phyloP scores from a whole-genome alignment of 2,329 filamentous ascomycete genomes.

The Camillea tinctor region DNA sequence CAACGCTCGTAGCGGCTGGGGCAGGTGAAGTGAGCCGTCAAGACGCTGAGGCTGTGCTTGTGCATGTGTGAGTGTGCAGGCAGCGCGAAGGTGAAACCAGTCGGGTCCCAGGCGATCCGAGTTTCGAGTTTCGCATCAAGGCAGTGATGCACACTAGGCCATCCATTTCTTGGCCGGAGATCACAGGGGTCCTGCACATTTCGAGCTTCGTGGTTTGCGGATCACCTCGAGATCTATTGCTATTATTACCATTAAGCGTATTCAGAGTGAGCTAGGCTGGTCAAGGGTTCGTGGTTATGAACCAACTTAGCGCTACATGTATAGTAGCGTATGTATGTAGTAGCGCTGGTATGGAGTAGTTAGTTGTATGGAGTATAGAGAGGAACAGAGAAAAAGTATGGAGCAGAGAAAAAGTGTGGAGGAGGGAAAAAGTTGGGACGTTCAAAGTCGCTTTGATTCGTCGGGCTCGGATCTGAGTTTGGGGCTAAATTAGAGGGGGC shows the following conservation, averaged over 20 bases:
- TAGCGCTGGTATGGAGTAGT: too few species aligned
- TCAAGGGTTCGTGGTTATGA: not conserved
- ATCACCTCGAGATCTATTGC: not conserved
- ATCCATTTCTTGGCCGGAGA: not conserved
- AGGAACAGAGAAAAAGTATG: not conserved
- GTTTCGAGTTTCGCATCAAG: conserved; percentile 11
- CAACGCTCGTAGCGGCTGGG: not conserved
- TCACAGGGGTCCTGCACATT: not conserved
- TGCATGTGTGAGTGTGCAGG: conserved; percentile 6
- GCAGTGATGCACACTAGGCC: conserved; percentile 2
- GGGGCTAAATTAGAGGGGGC: not conserved
- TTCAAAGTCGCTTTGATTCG: not conserved
- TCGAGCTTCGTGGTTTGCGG: not conserved
- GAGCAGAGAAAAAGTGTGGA: not conserved
- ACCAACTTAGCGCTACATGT: too few species aligned
- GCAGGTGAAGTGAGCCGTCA: not conserved
- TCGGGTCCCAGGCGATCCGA: conserved; percentile 7
- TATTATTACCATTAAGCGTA: not conserved
- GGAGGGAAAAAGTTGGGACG: not conserved
- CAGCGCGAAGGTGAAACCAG: conserved; percentile 6
- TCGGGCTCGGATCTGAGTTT: not conserved
- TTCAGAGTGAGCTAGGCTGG: not conserved
- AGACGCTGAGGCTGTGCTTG: conserved; percentile 46
- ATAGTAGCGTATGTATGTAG: too few species aligned
- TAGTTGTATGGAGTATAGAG: not conserved